phyloP scores from a whole-genome alignment of 1,139 yeast genomes.

The Yamadazyma taylorii region DNA sequence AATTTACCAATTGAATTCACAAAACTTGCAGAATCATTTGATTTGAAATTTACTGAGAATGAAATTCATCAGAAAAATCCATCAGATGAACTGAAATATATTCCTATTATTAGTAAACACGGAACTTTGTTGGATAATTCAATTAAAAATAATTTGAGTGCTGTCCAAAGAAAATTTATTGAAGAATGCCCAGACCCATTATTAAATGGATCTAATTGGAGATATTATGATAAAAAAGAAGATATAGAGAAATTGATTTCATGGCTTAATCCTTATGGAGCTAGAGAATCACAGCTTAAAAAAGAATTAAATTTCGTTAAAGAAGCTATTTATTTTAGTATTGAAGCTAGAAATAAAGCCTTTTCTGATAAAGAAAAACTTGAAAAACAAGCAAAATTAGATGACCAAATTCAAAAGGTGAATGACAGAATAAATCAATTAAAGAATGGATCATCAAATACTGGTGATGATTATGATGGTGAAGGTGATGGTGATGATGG shows the following conservation, averaged over 20 bases:
- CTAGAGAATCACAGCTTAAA: constrained; percentile 64
- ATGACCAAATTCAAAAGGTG: constrained; percentile 38
- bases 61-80: constrained; percentile 18
- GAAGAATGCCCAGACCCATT: constrained; percentile 67
- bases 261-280: constrained; percentile 80
- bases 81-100: not conserved
- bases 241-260: constrained; percentile 56
- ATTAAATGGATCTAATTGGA: constrained; percentile 59
- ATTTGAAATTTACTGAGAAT: constrained; percentile 19
- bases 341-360: constrained; percentile 59
- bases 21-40: constrained; percentile 20
- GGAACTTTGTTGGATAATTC: constrained; percentile 39
- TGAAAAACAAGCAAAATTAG: constrained; percentile 42
- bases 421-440: constrained; percentile 25
- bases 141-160: constrained; percentile 29
- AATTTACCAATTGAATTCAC: constrained; percentile 20
- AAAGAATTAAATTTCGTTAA: constrained; percentile 60
- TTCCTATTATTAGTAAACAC: constrained; percentile 34
- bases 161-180: constrained; percentile 60
- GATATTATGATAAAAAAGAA: constrained; percentile 62
- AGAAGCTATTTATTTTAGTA: constrained; percentile 55
- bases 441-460: constrained; percentile 5
- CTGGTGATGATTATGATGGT: constrained; percentile 1
- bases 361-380: constrained; percentile 42
- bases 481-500: constrained; percentile 20